Evolutionary conservation across 73 alveolate species (phyloP).

Genomic region (Paramecium tetraurelia): DNA sequence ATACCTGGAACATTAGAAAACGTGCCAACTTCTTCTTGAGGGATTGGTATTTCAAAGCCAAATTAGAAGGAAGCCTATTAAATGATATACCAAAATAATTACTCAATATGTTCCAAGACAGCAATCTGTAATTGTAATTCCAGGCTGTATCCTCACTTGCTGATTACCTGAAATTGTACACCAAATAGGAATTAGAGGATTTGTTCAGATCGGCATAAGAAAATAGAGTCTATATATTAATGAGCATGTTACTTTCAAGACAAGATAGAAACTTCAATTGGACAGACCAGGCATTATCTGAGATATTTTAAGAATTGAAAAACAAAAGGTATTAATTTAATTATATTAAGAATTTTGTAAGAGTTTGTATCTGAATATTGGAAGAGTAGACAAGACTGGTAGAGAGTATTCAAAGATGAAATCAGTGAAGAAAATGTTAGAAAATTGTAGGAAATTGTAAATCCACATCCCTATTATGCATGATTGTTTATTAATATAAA

Average conservation of each 20-base stretch:
- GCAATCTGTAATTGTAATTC: not conserved
- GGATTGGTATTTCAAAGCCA: slow-evolving; percentile 25
- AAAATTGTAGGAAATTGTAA: slow-evolving; percentile 25
- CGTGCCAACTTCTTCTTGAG: slow-evolving; percentile 5
- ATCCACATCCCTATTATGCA: slow-evolving; percentile 27
- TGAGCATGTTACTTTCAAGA: slow-evolving; percentile 21
- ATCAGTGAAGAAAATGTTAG: not conserved
- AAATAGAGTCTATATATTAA: slow-evolving; percentile 23
- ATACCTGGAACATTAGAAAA: slow-evolving; percentile 10
- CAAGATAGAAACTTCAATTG: slow-evolving; percentile 31
- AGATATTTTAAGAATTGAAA: not conserved
- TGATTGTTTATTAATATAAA: slow-evolving; percentile 15
- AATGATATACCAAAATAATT: not conserved
- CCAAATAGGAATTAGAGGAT: not conserved
- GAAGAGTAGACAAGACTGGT: slow-evolving; percentile 29
- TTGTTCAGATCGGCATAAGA: not conserved
- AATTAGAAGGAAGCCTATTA: not conserved
- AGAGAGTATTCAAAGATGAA: not conserved
- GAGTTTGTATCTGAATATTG: slow-evolving; percentile 33
- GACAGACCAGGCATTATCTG: not conserved
- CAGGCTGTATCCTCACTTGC: not conserved
- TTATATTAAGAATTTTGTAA: not conserved
- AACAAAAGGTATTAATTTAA: not conserved
- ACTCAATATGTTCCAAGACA: not conserved
- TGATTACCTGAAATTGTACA: slow-evolving; percentile 22